Percentiles rank a stretch among this genome's conserved stretches.
Evolutionary conservation across 202 grass and related monocot species (phyloP).

Genomic region (Musa balbisiana): DNA sequence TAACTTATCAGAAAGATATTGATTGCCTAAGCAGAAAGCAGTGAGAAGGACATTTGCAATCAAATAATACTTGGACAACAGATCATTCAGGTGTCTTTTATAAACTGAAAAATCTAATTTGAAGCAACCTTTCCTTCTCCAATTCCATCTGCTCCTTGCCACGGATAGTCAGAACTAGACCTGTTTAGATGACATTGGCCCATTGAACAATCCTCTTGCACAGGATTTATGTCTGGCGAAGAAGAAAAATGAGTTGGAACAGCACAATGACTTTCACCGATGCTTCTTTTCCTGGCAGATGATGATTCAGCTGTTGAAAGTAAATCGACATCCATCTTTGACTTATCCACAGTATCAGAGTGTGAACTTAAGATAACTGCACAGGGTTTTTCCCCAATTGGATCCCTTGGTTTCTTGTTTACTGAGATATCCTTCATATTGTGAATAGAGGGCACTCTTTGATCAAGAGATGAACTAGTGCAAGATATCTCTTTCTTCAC

Average conservation of each 20-base stretch:
- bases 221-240: slow-evolving; percentile 35
- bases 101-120: slow-evolving; percentile 4
- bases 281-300: slow-evolving; percentile 61
- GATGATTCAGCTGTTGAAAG: slow-evolving; percentile 58
- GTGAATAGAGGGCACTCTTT: slow-evolving; percentile 36
- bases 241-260: slow-evolving; percentile 33
- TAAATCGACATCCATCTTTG: slow-evolving; percentile 36
- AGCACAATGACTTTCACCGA: slow-evolving; percentile 28
- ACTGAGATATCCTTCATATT: slow-evolving; percentile 15
- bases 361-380: slow-evolving; percentile 12
- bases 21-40: no score
- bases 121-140: slow-evolving; percentile 31
- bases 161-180: slow-evolving; percentile 19
- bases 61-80: neutral
- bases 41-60: neutral
- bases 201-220: slow-evolving; percentile 29
- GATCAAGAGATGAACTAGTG: slow-evolving; percentile 31
- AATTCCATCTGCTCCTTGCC: slow-evolving; percentile 23
- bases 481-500: slow-evolving; percentile 49
- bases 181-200: slow-evolving; percentile 17
- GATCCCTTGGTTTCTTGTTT: slow-evolving; percentile 25
- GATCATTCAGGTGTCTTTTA: neutral
- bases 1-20: no score
- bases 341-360: slow-evolving; percentile 1
- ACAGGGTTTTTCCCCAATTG: slow-evolving; percentile 21